Base-by-base conservation (phyloP, 2,329 filamentous ascomycete genomes). In the Pseudogymnoascus sp. region DNA sequence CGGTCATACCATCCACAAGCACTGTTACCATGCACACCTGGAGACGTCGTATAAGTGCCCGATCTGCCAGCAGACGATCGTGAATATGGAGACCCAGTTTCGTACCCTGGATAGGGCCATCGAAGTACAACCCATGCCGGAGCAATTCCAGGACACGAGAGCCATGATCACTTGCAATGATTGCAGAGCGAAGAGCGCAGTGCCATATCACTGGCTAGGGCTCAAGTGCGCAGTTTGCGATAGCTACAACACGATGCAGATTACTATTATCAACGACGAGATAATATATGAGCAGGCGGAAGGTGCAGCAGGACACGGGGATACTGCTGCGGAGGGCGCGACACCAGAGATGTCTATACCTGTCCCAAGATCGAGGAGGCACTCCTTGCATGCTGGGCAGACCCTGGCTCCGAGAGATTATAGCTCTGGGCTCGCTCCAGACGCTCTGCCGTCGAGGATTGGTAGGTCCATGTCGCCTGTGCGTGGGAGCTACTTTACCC, bases 11-110 rank as follows among this genome's bases (percentile, higher is more conserved):
- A 95, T 99, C 70, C 94, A 99, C 73, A 86, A 88, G 67, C 83
- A 83, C 61, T 99, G 94, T 74, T 94, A 95, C 69, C 83, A 89
- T 48, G 83, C 94, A 67, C 89, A 96, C 71, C 92, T 95, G 78
- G 86, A 86, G 67, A 85, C 84, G 3, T 95, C 92, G 5, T 99
- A 97, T 76, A 95, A 92, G 69, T 99, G 94, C 68, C 94, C 92
- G 0, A 91, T 96, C 56, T 99, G 94, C 79, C 95, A 88, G 75
- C 95, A 94, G 73, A 96, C 89, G 64, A 87, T 95, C n/a, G 84
- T 90, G 65, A 97, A 97, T 70, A 99, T 99, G 92, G 92, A 96
- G 70, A 83, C 89, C 35, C 89, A 95, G 67, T 99, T 97, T 76
- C 85, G 90, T 56, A 94, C 94, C 66, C 75, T 97, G 33, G 92